phyloP scores from a whole-genome alignment of 2,329 filamentous ascomycete species.

The Cladophialophora exuberans region DNA sequence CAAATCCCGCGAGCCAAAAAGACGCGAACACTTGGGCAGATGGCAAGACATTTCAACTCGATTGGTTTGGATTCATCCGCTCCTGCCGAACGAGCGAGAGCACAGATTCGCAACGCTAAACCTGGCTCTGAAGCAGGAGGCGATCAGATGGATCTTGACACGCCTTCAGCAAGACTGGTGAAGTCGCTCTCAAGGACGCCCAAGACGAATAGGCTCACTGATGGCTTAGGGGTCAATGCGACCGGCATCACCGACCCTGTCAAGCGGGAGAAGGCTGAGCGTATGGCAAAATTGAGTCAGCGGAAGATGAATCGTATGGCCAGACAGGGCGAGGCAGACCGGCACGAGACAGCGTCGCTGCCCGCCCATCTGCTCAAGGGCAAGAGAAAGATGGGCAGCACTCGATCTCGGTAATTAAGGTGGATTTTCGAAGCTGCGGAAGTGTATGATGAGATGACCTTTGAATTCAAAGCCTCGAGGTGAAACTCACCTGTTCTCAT shows the following conservation, averaged over 20 bases:
- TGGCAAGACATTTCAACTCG: slow-evolving; percentile 81
- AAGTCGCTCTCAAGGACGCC: slow-evolving; percentile 63
- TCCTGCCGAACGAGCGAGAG: slow-evolving; percentile 72
- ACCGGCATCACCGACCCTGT: slow-evolving; percentile 74
- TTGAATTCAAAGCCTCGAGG: too few relatives aligned
- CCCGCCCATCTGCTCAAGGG: slow-evolving; percentile 90
- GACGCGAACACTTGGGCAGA: slow-evolving; percentile 80
- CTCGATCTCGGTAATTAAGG: slow-evolving; percentile 62
- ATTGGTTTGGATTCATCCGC: slow-evolving; percentile 83
- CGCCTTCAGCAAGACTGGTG: slow-evolving; percentile 37
- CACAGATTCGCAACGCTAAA: slow-evolving; percentile 63
- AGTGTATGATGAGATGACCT: neutral
- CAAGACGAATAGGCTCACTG: slow-evolving; percentile 60
- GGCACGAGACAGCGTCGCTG: slow-evolving; percentile 79
- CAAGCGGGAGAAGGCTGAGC: slow-evolving; percentile 77
- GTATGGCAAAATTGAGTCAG: slow-evolving; percentile 85
- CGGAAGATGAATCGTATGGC: slow-evolving; percentile 99
- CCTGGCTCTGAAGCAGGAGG: slow-evolving; percentile 68
- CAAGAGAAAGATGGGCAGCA: slow-evolving; percentile 94
- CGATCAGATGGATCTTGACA: slow-evolving; percentile 47
- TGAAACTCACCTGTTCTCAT: too few relatives aligned
- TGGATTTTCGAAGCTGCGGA: neutral
- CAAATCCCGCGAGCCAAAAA: slow-evolving; percentile 83
- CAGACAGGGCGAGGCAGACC: slow-evolving; percentile 92
- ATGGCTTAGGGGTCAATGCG: slow-evolving; percentile 63